phyloP scores from a whole-genome alignment of 768 basidiomycete species.

The Auricularia heimuer region DNA sequence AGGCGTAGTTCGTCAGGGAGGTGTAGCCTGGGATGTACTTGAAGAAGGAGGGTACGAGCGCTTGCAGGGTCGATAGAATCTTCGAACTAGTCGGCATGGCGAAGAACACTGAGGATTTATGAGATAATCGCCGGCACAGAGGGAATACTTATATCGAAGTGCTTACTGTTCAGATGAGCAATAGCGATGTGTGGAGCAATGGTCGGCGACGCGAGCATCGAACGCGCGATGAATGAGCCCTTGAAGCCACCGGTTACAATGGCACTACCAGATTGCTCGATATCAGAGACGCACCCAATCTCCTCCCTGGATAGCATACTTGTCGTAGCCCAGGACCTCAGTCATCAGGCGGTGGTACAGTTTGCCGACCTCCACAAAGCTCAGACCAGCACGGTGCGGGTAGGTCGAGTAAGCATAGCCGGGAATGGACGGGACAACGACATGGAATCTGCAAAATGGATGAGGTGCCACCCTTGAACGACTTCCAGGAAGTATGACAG shows the following conservation, averaged over 20 bases:
- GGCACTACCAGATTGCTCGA: too few species aligned
- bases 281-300: conserved; percentile 14
- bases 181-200: not conserved
- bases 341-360: conserved; percentile 12
- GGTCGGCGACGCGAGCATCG: not conserved
- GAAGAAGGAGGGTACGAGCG: not conserved
- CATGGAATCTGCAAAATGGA: conserved; percentile 7
- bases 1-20: not conserved
- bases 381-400: conserved; percentile 6
- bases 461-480: too few species aligned
- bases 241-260: too few species aligned
- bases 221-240: not conserved
- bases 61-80: not conserved
- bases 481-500: too few species aligned
- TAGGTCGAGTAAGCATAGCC: conserved; percentile 7
- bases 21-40: not conserved
- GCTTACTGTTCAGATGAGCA: not conserved
- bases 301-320: conserved; percentile 12
- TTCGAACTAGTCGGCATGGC: not conserved
- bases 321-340: conserved; percentile 11
- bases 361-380: conserved; percentile 8
- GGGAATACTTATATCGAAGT: not conserved
- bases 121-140: not conserved
- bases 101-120: not conserved
- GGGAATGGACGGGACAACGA: conserved; percentile 12